A percentile compares a stretch with the other conserved stretches of the same genome.
Evolutionary conservation across 2,329 filamentous ascomycete species (phyloP).

Genomic region (Tricladium varicosporioides): DNA sequence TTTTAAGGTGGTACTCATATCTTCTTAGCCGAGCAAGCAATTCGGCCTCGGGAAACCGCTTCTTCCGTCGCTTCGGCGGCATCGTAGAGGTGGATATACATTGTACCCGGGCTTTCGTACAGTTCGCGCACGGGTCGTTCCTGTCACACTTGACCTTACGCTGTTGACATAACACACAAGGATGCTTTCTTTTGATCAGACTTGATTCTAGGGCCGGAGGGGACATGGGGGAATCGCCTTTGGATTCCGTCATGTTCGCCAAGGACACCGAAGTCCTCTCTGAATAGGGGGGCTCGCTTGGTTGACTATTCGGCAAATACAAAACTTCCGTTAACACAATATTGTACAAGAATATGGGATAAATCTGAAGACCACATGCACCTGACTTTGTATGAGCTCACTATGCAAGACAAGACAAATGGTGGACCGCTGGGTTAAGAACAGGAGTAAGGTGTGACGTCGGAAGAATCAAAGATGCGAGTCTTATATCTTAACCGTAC

Average conservation of each 20-base stretch:
- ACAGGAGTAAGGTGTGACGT: no score
- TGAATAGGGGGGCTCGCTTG: no score
- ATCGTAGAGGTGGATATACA: constrained; percentile 24
- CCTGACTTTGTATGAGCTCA: neutral
- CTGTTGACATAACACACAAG: constrained; percentile 29
- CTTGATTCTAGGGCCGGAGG: neutral
- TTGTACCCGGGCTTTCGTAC: constrained; percentile 24
- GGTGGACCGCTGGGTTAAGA: no score
- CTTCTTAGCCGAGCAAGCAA: constrained; percentile 26
- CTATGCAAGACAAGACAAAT: neutral
- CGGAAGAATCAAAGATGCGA: no score
- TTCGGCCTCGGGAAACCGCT: constrained; percentile 28
- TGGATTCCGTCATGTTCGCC: neutral
- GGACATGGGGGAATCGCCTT: neutral
- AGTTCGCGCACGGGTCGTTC: constrained; percentile 29
- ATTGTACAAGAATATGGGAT: neutral
- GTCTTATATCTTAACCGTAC: no score
- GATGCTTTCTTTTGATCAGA: constrained; percentile 15
- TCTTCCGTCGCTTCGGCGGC: constrained; percentile 26
- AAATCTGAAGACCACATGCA: neutral
- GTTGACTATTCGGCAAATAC: neutral
- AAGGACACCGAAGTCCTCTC: no score
- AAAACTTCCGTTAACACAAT: neutral
- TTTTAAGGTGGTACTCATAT: constrained; percentile 26
- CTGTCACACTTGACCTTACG: constrained; percentile 32